Conservation (phyloP, 2,329 filamentous ascomycete genomes). For the Chaetomium olivaceum region DNA sequence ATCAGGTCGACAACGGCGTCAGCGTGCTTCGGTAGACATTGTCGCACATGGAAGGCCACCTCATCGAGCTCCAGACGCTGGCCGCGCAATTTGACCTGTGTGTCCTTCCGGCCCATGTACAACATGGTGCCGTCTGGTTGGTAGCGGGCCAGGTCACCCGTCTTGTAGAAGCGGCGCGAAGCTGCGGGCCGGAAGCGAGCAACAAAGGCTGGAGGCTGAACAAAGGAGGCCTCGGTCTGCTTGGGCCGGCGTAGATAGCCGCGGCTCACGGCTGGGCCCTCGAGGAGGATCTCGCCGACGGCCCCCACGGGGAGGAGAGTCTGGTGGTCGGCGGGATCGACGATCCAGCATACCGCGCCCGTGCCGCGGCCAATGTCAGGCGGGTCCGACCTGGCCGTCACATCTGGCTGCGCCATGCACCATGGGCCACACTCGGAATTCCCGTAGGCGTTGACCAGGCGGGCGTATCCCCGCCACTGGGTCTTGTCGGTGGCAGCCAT, state of each 20-base stretch:
- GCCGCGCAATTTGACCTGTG: background rate
- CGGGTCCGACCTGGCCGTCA: background rate
- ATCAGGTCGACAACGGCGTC: conserved; percentile 3
- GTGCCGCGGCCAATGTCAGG: background rate
- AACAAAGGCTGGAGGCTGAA: background rate
- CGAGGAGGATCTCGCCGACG: background rate
- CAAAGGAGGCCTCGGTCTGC: conserved; percentile 1
- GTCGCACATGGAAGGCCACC: conserved; percentile 1
- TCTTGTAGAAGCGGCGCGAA: conserved; percentile 3
- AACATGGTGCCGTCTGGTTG: background rate
- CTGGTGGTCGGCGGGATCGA: conserved; percentile 1
- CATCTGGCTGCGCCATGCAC: background rate
- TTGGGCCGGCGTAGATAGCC: background rate
- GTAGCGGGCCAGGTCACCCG: conserved; percentile 2
- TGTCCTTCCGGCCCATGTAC: background rate
- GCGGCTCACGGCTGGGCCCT: background rate
- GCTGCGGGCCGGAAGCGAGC: background rate
- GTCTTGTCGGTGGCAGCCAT: background rate
- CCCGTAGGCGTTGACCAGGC: background rate
- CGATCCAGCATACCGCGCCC: conserved; percentile 3
- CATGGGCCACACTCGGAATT: background rate
- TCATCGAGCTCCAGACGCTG: background rate
- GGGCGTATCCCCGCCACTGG: background rate
- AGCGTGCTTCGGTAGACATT: conserved; percentile 1
- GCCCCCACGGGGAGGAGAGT: background rate